A percentile compares a stretch with the other conserved stretches of the same genome.
Conservation (phyloP, 495 filamentous ascomycete genomes). For the Aspergillus carlsbadensis region DNA sequence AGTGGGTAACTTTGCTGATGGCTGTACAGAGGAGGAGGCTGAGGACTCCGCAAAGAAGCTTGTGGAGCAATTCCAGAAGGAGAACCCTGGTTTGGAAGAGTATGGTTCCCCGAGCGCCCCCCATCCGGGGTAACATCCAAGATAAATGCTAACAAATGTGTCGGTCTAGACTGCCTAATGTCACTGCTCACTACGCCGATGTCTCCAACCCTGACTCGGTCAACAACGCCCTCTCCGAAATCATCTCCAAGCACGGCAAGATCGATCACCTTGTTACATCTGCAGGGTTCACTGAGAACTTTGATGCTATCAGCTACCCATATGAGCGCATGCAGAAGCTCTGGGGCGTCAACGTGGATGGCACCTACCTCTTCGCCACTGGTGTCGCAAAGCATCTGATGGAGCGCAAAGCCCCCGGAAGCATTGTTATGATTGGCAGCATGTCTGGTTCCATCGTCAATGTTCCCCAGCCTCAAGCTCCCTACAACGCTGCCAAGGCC, state of each 20-base stretch:
- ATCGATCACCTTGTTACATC: constrained; percentile 94
- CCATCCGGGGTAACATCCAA: background rate
- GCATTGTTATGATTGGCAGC: constrained; percentile 91
- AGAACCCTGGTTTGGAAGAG: constrained; percentile 74
- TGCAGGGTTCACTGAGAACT: constrained; percentile 95
- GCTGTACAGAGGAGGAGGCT: constrained; percentile 75
- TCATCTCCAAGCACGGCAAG: constrained; percentile 68
- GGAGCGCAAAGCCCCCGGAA: constrained; percentile 72
- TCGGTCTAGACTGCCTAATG: constrained; percentile 61
- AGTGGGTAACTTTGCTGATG: background rate
- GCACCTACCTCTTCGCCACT: constrained; percentile 85
- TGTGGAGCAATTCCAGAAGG: constrained; percentile 67
- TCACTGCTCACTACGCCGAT: constrained; percentile 88
- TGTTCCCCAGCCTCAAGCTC: constrained; percentile 89
- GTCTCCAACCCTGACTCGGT: constrained; percentile 79
- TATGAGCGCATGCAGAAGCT: constrained; percentile 86
- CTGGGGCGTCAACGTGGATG: constrained; percentile 92
- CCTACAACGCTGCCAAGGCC: constrained; percentile 88
- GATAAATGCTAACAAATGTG: background rate
- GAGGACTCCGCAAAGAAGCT: constrained; percentile 68
- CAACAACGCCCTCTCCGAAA: constrained; percentile 64
- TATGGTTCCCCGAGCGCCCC: constrained; percentile 32
- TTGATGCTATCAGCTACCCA: constrained; percentile 83
- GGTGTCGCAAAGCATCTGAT: constrained; percentile 87
- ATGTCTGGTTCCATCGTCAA: constrained; percentile 95